Evolutionary conservation across 768 basidiomycete genomes (phyloP), one percentile per base, ranked within the genome.

Genomic region (Suillus bovinus): DNA sequence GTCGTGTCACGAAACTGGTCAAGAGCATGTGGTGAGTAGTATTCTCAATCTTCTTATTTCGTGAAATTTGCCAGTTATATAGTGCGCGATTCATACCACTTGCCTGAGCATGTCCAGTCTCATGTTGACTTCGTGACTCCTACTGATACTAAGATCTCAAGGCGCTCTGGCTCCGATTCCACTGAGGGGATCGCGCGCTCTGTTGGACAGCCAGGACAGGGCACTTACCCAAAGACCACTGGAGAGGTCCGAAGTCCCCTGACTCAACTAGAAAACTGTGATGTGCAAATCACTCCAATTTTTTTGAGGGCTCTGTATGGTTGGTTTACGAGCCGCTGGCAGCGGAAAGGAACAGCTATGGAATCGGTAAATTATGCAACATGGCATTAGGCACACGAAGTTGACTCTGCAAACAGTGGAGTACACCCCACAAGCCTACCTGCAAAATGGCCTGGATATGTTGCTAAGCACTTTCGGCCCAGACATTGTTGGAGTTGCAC

Each of bases 391-490:
- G 24, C 10, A 10, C 52, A 41, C 11, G 24, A 47, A 62, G 20
- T 52, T 17, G 29, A 39, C 34, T 46, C 9, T 29, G 22, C 56
- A 38, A 14, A 41, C 60, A 82, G 81, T 81, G 50, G 80, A 80
- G 64, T 77, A 78, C 61, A 78, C 78, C 6, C 76, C 79, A 2
- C 75, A 80, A 56, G 76, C 78, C 33, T 82, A 77, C 66, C 61
- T 81, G 7, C 71, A 74, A 14, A 70, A 70, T 5, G 82, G 83
- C 66, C 70, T 83, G 10, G 79, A 81, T 61, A 55, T 74, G 41
- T 84, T 83, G 68, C 73, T 70, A 38, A 60, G 65, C 20, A 79
- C 80, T 62, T 83, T 80, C 68, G 77, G 79, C 1, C 70, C 72
- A 0, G 62, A 66, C 13, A 75, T 80, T 24, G 74, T 82, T 1